phyloP scores from a whole-genome alignment of 2,329 filamentous ascomycete species.

The Cercospora sojina region DNA sequence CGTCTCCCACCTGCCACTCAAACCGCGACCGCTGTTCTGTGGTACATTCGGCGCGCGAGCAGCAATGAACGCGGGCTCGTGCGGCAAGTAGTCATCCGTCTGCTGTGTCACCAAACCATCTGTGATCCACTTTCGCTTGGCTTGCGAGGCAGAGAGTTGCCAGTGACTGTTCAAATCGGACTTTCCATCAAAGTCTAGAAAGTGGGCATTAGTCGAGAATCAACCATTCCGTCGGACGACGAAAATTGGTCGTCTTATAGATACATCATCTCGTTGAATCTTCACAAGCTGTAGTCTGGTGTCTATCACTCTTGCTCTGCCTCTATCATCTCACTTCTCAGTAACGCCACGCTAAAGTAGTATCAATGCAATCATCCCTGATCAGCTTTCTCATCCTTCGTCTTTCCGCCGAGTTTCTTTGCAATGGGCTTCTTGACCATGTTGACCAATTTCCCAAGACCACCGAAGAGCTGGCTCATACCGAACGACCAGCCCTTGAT shows the following conservation, averaged over 20 bases:
- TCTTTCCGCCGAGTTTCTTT: constrained; percentile 25
- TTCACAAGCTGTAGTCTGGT: not conserved
- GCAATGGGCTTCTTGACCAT: constrained; percentile 39
- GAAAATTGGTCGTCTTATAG: not conserved
- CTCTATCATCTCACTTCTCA: not conserved
- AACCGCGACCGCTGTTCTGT: constrained; percentile 15
- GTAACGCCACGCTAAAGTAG: constrained; percentile 8
- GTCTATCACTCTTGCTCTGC: not conserved
- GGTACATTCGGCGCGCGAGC: constrained; percentile 9
- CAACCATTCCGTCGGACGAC: not conserved
- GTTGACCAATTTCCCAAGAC: constrained; percentile 44
- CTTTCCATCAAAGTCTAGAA: not conserved
- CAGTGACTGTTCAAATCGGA: not conserved
- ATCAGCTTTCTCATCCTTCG: constrained; percentile 13
- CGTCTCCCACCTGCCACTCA: not conserved
- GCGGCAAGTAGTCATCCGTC: constrained; percentile 11
- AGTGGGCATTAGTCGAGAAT: not conserved
- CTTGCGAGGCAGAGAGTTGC: not conserved
- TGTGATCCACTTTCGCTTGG: not conserved
- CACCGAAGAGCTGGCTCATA: constrained; percentile 57
- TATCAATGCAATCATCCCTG: not conserved
- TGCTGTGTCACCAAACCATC: constrained; percentile 18
- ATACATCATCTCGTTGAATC: not conserved
- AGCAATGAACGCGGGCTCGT: constrained; percentile 10
- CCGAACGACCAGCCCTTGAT: constrained; percentile 71